phyloP scores from a whole-genome alignment of 1,139 yeast genomes.

The Yamadazyma sp. region DNA sequence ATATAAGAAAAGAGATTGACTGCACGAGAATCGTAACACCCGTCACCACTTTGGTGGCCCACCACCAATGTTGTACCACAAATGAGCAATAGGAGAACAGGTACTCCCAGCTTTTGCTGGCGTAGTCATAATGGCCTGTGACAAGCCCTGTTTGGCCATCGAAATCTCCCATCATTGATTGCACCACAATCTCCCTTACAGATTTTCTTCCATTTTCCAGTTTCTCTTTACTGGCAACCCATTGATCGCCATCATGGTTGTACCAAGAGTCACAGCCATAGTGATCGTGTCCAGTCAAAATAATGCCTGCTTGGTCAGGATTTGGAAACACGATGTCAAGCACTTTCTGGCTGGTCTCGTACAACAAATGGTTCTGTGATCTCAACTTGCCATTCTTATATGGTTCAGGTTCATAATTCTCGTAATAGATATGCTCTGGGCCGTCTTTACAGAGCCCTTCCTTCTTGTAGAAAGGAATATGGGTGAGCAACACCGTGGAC shows the following conservation, averaged over 20 bases:
- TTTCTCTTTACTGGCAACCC: constrained; percentile 58
- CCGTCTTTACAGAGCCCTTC: constrained; percentile 87
- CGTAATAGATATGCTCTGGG: constrained; percentile 63
- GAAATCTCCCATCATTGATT: constrained; percentile 95
- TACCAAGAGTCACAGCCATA: constrained; percentile 84
- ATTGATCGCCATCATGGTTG: constrained; percentile 38
- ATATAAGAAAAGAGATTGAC: constrained; percentile 22
- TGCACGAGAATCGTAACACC: constrained; percentile 45
- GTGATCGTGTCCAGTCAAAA: constrained; percentile 95
- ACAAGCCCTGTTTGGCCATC: constrained; percentile 87
- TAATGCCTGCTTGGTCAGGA: constrained; percentile 64
- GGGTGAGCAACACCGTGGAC: constrained; percentile 80
- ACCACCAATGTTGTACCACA: constrained; percentile 91
- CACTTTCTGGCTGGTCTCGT: constrained; percentile 64
- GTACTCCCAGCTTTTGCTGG: constrained; percentile 57
- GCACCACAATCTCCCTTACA: constrained; percentile 78
- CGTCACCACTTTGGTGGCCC: constrained; percentile 71
- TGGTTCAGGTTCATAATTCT: constrained; percentile 54
- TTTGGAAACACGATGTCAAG: constrained; percentile 68
- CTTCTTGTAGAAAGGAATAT: constrained; percentile 82
- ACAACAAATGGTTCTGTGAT: constrained; percentile 83
- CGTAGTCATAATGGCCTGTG: constrained; percentile 58
- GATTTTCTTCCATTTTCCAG: constrained; percentile 27
- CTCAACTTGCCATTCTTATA: constrained; percentile 69
- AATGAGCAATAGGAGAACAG: constrained; percentile 74